Percentiles rank a stretch among this genome's conserved stretches.
Conservation (phyloP, 2,329 filamentous ascomycete genomes). For the Stachybotrys elegans region DNA sequence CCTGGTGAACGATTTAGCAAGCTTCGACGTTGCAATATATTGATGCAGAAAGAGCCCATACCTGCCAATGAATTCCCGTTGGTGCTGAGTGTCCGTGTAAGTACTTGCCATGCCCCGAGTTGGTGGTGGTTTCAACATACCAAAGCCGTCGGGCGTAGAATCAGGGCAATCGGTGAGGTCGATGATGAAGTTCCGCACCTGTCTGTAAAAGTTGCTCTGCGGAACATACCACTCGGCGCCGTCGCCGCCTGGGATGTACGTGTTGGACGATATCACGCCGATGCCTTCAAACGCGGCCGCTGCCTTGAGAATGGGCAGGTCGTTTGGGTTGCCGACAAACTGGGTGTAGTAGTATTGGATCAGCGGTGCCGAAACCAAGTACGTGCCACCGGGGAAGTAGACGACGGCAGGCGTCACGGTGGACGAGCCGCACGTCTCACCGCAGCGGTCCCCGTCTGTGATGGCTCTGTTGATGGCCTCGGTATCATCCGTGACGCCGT, state of each 20-base stretch:
- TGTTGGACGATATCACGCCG: conserved; percentile 83
- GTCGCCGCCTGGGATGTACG: conserved; percentile 61
- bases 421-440: conserved; percentile 72
- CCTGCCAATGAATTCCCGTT: conserved; percentile 78
- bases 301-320: conserved; percentile 72
- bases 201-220: conserved; percentile 80
- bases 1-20: too few relatives aligned
- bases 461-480: conserved; percentile 83
- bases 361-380: conserved; percentile 76
- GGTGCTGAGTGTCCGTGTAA: conserved; percentile 12
- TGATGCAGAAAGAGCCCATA: too few relatives aligned
- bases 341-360: conserved; percentile 91
- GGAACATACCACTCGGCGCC: conserved; percentile 75
- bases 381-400: conserved; percentile 88
- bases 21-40: too few relatives aligned
- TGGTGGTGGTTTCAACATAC: too few relatives aligned
- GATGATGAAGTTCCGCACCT: conserved; percentile 76
- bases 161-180: conserved; percentile 64
- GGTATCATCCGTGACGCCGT: conserved; percentile 73
- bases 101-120: conserved; percentile 37
- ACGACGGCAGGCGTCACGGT: conserved; percentile 82
- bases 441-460: conserved; percentile 72
- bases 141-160: conserved; percentile 48
- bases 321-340: conserved; percentile 74
- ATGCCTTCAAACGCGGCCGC: conserved; percentile 71